These are phyloP conservation scores for Perkinsus marinus DNA, from an alignment of 169 alveolate species.

Conservation along the genomic window DNA sequence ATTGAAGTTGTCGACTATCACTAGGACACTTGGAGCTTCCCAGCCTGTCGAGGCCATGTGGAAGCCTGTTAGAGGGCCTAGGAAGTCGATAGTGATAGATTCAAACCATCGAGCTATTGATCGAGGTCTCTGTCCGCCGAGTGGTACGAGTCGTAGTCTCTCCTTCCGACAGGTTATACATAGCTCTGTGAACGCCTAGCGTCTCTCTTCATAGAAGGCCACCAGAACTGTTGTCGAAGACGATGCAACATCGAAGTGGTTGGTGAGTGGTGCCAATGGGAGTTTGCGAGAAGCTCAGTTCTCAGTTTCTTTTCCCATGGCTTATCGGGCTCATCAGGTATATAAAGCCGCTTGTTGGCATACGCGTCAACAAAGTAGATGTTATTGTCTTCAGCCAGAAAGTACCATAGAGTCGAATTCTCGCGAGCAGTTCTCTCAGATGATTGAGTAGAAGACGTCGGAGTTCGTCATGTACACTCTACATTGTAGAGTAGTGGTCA, in stretches of 20 bases:
- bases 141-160: not conserved
- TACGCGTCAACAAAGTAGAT: not conserved
- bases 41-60: not conserved
- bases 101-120: not conserved
- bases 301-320: no score
- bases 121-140: not conserved
- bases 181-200: not conserved
- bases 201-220: not conserved
- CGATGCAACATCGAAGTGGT: not conserved
- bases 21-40: not conserved
- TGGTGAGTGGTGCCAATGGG: not conserved
- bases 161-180: not conserved
- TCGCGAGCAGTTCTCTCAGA: not conserved
- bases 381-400: not conserved
- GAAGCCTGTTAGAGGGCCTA: not conserved
- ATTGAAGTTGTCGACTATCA: not conserved
- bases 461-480: not conserved
- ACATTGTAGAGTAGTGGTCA: not conserved
- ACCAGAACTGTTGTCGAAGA: not conserved
- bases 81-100: not conserved
- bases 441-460: not conserved
- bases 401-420: not conserved
- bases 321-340: not conserved
- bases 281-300: not conserved
- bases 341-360: not conserved